phyloP scores from a whole-genome alignment of 768 basidiomycete genomes.

The Tulasnella sp. region DNA sequence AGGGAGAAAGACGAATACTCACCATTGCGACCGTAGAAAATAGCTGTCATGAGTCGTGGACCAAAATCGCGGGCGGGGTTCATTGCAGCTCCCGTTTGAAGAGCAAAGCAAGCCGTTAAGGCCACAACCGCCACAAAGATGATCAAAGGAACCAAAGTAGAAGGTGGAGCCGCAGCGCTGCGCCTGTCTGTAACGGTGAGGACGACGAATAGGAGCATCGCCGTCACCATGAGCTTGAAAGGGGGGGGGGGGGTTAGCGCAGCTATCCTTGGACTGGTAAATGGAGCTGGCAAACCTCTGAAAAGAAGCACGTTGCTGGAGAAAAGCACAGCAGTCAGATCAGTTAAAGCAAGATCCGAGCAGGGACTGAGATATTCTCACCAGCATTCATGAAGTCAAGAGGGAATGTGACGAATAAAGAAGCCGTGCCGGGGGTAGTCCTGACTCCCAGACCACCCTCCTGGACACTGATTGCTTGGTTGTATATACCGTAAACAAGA shows the following conservation, averaged over 20 bases:
- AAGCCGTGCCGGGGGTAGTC: conserved; percentile 40
- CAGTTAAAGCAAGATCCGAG: neutral
- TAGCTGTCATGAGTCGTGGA: conserved; percentile 57
- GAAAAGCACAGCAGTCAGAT: neutral
- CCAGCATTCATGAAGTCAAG: conserved; percentile 26
- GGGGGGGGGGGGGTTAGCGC: neutral
- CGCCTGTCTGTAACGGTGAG: conserved; percentile 47
- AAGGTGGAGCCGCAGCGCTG: conserved; percentile 40
- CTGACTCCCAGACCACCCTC: conserved; percentile 32
- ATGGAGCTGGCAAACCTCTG: conserved; percentile 2
- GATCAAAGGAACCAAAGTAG: conserved; percentile 46
- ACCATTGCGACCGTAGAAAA: conserved; percentile 46
- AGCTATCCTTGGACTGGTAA: neutral
- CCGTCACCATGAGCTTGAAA: conserved; percentile 49
- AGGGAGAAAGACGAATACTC: neutral
- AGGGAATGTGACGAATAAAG: conserved; percentile 54
- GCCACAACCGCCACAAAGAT: conserved; percentile 52
- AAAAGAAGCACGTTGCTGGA: conserved; percentile 40
- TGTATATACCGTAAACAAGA: conserved; percentile 54
- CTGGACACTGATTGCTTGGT: conserved; percentile 51
- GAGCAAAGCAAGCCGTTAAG: conserved; percentile 50
- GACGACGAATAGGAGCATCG: conserved; percentile 47
- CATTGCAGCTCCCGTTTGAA: conserved; percentile 58
- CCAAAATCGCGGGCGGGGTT: conserved; percentile 70
- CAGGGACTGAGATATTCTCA: too few relatives aligned